A percentile compares a stretch with the other conserved stretches of the same genome.
phyloP scores from a whole-genome alignment of 495 filamentous ascomycete genomes.

The Penicillium antarcticum region DNA sequence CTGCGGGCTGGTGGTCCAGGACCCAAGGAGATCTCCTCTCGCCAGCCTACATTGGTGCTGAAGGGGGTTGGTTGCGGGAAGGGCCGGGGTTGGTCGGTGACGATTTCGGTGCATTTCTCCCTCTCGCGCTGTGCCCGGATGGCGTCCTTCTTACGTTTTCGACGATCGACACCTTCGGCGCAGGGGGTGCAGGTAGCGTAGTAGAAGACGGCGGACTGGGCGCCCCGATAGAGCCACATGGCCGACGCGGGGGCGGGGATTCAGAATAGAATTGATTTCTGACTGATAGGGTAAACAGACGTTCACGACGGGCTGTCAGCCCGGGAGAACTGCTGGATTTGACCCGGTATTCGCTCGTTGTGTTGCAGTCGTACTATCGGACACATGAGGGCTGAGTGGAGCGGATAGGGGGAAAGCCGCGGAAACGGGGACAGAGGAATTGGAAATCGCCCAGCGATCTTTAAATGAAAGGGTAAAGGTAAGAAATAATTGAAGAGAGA shows the following conservation, averaged over 20 bases:
- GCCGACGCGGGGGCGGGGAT: conserved; percentile 14
- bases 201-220: conserved; percentile 84
- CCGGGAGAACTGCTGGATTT: conserved; percentile 23
- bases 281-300: neutral
- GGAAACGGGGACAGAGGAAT: conserved; percentile 12
- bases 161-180: conserved; percentile 56
- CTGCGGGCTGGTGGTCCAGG: conserved; percentile 65
- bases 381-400: conserved; percentile 40
- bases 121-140: conserved; percentile 58
- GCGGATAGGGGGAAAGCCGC: conserved; percentile 13
- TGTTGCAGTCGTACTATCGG: conserved; percentile 27
- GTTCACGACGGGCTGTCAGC: conserved; percentile 24
- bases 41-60: conserved; percentile 82
- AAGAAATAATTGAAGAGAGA: conserved; percentile 5
- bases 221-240: conserved; percentile 56
- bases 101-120: conserved; percentile 40
- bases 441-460: conserved; percentile 40
- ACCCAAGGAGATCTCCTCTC: conserved; percentile 76
- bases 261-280: neutral
- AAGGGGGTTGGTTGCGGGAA: conserved; percentile 80
- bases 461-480: conserved; percentile 3
- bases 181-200: conserved; percentile 82
- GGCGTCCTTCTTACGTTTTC: conserved; percentile 64
- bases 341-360: conserved; percentile 21
- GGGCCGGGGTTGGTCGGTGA: conserved; percentile 64